Conservation (phyloP, 345 rosid species). For the Eutrema heterophyllum region DNA sequence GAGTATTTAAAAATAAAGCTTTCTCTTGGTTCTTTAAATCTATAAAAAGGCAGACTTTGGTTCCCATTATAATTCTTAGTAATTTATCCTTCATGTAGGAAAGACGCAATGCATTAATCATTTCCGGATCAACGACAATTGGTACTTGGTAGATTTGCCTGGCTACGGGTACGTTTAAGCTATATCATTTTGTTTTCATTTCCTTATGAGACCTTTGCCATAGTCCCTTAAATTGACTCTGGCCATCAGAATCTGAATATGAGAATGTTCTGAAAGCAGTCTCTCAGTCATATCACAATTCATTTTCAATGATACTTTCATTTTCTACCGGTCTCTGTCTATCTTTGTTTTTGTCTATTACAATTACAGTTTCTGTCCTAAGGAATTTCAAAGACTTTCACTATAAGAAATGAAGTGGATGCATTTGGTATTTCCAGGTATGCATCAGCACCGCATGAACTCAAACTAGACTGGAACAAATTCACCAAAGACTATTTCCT, state of each 20-base stretch:
- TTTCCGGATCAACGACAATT: constrained; percentile 78
- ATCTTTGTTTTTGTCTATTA: neutral
- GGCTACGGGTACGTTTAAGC: constrained; percentile 83
- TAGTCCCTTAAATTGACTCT: neutral
- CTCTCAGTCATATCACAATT: neutral
- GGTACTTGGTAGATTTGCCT: constrained; percentile 98
- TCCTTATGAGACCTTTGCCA: neutral
- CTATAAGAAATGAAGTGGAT: neutral
- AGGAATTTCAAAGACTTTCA: neutral
- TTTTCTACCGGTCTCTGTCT: neutral
- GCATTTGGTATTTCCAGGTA: constrained; percentile 41
- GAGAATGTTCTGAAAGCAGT: neutral
- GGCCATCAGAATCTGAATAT: neutral
- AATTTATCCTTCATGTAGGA: constrained; percentile 42
- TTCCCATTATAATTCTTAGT: neutral
- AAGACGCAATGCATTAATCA: constrained; percentile 98
- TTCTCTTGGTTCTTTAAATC: neutral
- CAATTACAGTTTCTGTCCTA: neutral
- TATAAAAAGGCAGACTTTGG: neutral
- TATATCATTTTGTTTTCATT: neutral
- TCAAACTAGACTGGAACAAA: constrained; percentile 68
- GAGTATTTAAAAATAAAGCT: neutral
- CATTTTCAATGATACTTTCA: neutral
- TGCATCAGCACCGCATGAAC: constrained; percentile 90
- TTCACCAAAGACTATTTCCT: constrained; percentile 88